Base-by-base conservation (phyloP, 805 yeast species). In the Starmerella asiatica region DNA sequence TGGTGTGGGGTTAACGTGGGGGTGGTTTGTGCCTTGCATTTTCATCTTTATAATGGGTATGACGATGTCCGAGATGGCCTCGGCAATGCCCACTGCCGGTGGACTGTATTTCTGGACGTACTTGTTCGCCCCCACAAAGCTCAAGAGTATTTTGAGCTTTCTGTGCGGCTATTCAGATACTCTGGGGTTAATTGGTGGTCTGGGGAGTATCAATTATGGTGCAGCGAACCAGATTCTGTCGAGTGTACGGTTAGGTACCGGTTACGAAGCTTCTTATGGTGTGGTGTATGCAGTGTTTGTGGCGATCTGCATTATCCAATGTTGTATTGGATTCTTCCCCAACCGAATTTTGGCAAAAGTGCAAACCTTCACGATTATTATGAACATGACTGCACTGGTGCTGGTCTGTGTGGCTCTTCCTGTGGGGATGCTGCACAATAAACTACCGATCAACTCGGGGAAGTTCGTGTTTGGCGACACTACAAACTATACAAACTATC, bases 21-120 rank as follows among this genome's bases (percentile, higher is more conserved):
- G 83, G 33, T 79, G 86, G 86, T 57, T 75, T 32, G 53, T 72
- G 12, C 68, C 81, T 21, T 67, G 75, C 7, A 43, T 64, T 8
- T 72, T 75, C 50, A 75, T 78, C 40, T 53, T 76, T 36, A 52
- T 64, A 9, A 67, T 75, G 17, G 84, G 83, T 18, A 46, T 68
- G 7, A 64, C 76, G 12, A 72, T 79, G 75, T 67, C 81, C 2
- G 79, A 76, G 49, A 57, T 76, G 50, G 81, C 79, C 1, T 69
- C 76, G 21, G 71, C 83, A 2, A 69, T 75, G 49, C 86, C 88
- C 27, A 78, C 86, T 0, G 72, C 80, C 19, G 86, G 86, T 38
- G 86, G 86, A 7, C 61, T 79, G 29, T 79, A 76, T 53, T 75
- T 71, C 58, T 75, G 79, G 76, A 73, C 81, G 2, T 73, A 67